Conservation (phyloP, 176 grass and related monocot genomes). For the Hsuehochloa calcarea region DNA sequence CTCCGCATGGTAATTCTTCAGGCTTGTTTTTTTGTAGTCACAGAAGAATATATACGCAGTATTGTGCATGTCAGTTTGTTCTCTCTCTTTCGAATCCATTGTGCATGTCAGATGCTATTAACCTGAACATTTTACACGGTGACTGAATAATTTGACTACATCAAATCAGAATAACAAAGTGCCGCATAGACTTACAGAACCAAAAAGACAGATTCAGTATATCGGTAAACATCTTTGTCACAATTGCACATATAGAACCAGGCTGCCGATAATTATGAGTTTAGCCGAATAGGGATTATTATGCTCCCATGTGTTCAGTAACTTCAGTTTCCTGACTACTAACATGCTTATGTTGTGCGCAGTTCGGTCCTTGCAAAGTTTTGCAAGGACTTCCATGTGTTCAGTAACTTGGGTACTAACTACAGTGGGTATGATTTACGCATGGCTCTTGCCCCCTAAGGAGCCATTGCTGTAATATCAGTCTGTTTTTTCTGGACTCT, state of each 20-base stretch:
- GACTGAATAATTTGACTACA: not conserved
- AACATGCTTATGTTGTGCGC: not conserved
- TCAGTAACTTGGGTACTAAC: too few relatives aligned
- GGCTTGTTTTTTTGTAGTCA: not conserved
- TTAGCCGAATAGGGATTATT: not conserved
- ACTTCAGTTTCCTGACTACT: not conserved
- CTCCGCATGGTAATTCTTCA: conserved; percentile 41
- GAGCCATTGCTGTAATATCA: too few relatives aligned
- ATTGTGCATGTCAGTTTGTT: not conserved
- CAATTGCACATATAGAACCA: not conserved
- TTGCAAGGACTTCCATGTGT: too few relatives aligned
- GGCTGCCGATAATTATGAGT: not conserved
- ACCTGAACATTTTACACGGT: not conserved
- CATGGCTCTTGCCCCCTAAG: too few relatives aligned
- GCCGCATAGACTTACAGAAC: not conserved
- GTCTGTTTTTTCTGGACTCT: too few relatives aligned
- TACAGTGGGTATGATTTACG: too few relatives aligned
- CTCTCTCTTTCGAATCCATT: not conserved
- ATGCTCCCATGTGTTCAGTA: not conserved
- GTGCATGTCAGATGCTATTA: not conserved
- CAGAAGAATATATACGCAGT: not conserved
- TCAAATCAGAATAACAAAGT: not conserved
- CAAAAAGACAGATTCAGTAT: not conserved
- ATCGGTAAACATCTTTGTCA: not conserved
- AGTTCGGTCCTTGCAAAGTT: conserved; percentile 50